These are phyloP conservation scores for Tulasnella sp. DNA, from an alignment of 768 basidiomycete genomes.

Conservation along the genomic window DNA sequence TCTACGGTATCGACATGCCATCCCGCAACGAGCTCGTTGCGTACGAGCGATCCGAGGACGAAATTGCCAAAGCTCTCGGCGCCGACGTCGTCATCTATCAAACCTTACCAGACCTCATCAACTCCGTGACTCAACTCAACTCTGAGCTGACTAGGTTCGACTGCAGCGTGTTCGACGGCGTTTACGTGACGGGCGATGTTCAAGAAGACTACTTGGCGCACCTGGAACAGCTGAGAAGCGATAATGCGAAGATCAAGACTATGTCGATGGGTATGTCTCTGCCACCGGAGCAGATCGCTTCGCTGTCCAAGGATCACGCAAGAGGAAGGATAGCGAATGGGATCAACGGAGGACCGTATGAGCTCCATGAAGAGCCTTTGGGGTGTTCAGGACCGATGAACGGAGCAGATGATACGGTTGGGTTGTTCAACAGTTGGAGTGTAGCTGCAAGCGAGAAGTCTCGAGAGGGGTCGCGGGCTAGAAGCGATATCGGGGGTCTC, in stretches of 20 bases:
- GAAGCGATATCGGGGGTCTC: background rate
- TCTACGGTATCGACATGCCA: slow-evolving; percentile 99
- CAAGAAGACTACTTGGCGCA: slow-evolving; percentile 67
- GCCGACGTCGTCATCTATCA: slow-evolving; percentile 97
- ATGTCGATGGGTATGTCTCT: slow-evolving; percentile 28
- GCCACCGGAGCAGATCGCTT: slow-evolving; percentile 16
- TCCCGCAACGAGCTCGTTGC: slow-evolving; percentile 90
- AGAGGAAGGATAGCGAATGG: slow-evolving; percentile 1
- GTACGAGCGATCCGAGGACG: slow-evolving; percentile 53
- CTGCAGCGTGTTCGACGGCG: slow-evolving; percentile 95
- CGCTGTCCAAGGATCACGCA: background rate
- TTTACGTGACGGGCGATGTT: slow-evolving; percentile 92
- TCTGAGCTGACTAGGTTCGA: slow-evolving; percentile 68
- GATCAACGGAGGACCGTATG: slow-evolving; percentile 12
- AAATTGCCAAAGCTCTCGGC: slow-evolving; percentile 73
- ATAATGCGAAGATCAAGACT: slow-evolving; percentile 61
- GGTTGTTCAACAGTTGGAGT: slow-evolving; percentile 47
- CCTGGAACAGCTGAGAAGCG: slow-evolving; percentile 68
- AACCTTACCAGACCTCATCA: slow-evolving; percentile 74
- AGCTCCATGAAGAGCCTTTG: background rate
- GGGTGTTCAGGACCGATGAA: slow-evolving; percentile 38
- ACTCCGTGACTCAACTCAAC: slow-evolving; percentile 79
- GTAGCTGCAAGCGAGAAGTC: background rate
- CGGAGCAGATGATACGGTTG: slow-evolving; percentile 64
- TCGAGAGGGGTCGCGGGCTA: background rate